Conservation (phyloP, 176 grass and related monocot genomes). For the Phoenix dactylifera region DNA sequence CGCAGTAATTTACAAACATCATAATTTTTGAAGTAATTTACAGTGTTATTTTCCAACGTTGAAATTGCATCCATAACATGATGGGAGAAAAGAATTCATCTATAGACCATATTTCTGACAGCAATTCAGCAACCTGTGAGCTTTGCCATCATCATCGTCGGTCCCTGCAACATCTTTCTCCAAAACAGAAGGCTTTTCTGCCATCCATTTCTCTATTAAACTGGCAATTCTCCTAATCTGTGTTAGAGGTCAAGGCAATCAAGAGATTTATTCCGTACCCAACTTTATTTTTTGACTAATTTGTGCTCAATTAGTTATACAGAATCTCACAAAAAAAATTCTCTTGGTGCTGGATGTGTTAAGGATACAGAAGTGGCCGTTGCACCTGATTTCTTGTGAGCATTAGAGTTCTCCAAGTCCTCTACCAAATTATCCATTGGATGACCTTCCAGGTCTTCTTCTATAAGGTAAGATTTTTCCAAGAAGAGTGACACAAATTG, state of each 20-base stretch:
- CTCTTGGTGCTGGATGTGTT: neutral
- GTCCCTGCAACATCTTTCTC: conserved; percentile 12
- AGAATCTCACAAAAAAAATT: neutral
- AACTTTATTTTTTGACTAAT: no score
- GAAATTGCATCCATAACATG: no score
- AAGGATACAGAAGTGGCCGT: conserved; percentile 66
- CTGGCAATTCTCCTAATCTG: conserved; percentile 49
- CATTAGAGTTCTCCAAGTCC: conserved; percentile 13
- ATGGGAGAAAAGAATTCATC: neutral
- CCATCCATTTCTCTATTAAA: conserved; percentile 59
- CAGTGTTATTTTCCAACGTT: no score
- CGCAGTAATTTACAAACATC: no score
- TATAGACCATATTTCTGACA: conserved; percentile 38
- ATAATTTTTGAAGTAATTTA: no score
- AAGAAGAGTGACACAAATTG: conserved; percentile 46
- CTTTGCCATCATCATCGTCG: conserved; percentile 22
- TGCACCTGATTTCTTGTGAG: conserved; percentile 31
- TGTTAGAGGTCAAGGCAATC: conserved; percentile 20
- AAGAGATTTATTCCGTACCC: conserved; percentile 2
- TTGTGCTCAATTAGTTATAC: no score
- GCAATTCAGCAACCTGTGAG: conserved; percentile 39
- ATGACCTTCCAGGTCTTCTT: conserved; percentile 57
- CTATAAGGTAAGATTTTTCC: conserved; percentile 42
- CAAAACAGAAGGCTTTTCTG: conserved; percentile 19
- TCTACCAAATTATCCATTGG: conserved; percentile 19